phyloP scores from a whole-genome alignment of 495 filamentous ascomycete genomes.

The Apiosordaria backusii region DNA sequence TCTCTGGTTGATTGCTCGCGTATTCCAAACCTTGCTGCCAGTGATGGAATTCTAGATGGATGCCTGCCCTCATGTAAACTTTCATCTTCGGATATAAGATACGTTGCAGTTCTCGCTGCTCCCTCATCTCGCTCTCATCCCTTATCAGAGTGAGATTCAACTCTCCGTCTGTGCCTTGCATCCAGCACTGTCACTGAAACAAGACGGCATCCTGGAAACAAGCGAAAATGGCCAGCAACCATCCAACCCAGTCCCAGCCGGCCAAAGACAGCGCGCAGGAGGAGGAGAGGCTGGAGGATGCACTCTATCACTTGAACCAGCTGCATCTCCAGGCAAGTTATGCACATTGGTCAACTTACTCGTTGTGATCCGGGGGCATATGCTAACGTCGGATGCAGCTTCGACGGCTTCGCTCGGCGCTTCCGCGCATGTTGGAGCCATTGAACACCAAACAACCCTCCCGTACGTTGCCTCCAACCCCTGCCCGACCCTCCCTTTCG shows the following conservation, averaged over 20 bases:
- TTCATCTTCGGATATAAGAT: neutral
- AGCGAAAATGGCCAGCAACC: conserved; percentile 25
- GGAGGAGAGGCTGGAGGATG: conserved; percentile 36
- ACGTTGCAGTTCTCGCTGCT: no score
- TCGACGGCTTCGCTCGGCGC: conserved; percentile 40
- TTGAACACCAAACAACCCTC: conserved; percentile 37
- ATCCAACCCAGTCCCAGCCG: conserved; percentile 11
- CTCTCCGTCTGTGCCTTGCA: neutral
- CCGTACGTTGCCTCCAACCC: conserved; percentile 28
- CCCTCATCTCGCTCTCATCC: neutral
- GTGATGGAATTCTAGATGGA: neutral
- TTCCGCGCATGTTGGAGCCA: conserved; percentile 47
- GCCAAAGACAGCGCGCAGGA: conserved; percentile 25
- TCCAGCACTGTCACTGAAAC: conserved; percentile 1
- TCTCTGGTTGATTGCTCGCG: neutral
- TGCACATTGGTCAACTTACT: neutral
- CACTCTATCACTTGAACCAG: conserved; percentile 37
- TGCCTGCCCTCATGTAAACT: neutral
- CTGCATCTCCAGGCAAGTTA: conserved; percentile 43
- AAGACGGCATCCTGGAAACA: conserved; percentile 3
- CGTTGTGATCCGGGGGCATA: conserved; percentile 7
- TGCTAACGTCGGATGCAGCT: conserved; percentile 34
- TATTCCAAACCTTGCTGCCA: no score
- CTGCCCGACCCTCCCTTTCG: neutral
- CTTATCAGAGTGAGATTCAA: neutral